Conservation (phyloP, 2,329 filamentous ascomycete genomes). For the Xylaria sp. region DNA sequence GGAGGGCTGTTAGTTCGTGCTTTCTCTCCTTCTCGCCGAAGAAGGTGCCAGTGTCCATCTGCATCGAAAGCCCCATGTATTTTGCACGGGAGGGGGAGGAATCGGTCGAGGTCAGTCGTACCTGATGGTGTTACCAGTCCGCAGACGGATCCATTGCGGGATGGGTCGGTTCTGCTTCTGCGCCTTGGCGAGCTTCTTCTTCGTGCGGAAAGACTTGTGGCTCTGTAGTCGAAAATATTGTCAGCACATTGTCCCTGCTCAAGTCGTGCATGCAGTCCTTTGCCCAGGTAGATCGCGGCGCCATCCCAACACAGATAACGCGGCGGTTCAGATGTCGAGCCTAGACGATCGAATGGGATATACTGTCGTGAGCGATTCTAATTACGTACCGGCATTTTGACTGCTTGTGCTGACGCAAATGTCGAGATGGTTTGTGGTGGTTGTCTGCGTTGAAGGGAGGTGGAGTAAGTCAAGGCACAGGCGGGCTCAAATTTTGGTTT, state of each 20-base stretch:
- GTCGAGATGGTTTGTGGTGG: slow-evolving; percentile 39
- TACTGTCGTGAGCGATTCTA: not conserved
- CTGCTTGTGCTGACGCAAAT: slow-evolving; percentile 41
- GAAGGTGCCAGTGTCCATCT: not conserved
- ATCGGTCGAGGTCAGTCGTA: slow-evolving; percentile 55
- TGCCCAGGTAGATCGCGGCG: not conserved
- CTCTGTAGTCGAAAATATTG: slow-evolving; percentile 59
- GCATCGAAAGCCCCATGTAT: slow-evolving; percentile 9
- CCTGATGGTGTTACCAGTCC: slow-evolving; percentile 99
- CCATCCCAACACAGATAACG: not conserved
- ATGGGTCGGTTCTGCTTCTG: slow-evolving; percentile 99
- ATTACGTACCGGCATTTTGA: slow-evolving; percentile 47
- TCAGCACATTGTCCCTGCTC: slow-evolving; percentile 10
- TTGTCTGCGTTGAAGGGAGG: slow-evolving; percentile 28
- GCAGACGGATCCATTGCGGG: slow-evolving; percentile 98
- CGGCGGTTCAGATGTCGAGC: not conserved
- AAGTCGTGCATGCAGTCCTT: not conserved
- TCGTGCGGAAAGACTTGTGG: slow-evolving; percentile 99
- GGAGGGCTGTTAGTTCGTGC: slow-evolving; percentile 31
- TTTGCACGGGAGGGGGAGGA: slow-evolving; percentile 10
- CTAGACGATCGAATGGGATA: not conserved
- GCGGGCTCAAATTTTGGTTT: slow-evolving; percentile 33
- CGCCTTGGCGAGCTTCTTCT: slow-evolving; percentile 99
- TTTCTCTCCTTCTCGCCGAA: not conserved
- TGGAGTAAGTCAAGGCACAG: slow-evolving; percentile 31